phyloP scores from a whole-genome alignment of 202 grass and related monocot genomes.

The Musa balbisiana region DNA sequence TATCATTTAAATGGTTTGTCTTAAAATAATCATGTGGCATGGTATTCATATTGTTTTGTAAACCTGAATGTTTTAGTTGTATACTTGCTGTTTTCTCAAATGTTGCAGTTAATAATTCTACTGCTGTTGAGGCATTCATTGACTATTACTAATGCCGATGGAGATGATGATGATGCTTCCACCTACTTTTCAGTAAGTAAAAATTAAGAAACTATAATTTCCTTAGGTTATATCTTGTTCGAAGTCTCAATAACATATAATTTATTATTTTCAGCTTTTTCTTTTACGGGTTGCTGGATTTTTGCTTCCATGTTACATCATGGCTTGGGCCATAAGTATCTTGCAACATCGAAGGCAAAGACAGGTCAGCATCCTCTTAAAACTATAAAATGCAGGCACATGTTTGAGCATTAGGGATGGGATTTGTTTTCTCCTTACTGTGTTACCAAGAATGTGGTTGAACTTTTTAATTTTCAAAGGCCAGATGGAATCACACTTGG shows the following conservation, averaged over 20 bases:
- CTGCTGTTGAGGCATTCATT: slow-evolving; percentile 86
- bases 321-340: slow-evolving; percentile 93
- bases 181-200: slow-evolving; percentile 76
- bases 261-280: slow-evolving; percentile 56
- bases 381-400: too few relatives aligned
- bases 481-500: too few relatives aligned
- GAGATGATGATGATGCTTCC: slow-evolving; percentile 80
- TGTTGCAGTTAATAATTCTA: slow-evolving; percentile 75
- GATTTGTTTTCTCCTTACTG: too few relatives aligned
- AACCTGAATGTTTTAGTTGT: not conserved
- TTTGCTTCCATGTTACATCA: slow-evolving; percentile 86
- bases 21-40: not conserved
- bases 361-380: slow-evolving; percentile 37
- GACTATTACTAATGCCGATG: slow-evolving; percentile 66
- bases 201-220: not conserved
- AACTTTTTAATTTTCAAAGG: too few relatives aligned
- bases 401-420: too few relatives aligned
- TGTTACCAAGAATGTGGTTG: too few relatives aligned
- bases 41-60: not conserved
- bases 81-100: not conserved
- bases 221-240: not conserved
- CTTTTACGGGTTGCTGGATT: slow-evolving; percentile 91
- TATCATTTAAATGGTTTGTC: not conserved
- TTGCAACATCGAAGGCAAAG: slow-evolving; percentile 78
- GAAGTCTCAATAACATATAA: slow-evolving; percentile 3